These are phyloP conservation scores for Naematelia encephala DNA, from an alignment of 768 basidiomycete species.

Conservation along the genomic window DNA sequence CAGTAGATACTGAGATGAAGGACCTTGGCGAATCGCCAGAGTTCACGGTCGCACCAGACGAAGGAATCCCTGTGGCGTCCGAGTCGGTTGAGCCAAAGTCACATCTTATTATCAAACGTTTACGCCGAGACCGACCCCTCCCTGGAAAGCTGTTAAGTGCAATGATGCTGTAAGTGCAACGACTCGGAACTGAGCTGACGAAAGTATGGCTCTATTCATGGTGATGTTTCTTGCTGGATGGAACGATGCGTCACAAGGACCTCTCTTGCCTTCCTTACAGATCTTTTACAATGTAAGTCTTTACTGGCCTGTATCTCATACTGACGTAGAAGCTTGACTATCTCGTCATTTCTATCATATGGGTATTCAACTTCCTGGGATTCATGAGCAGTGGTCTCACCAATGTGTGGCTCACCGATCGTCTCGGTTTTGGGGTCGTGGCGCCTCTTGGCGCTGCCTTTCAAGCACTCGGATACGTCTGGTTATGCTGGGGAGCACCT, in stretches of 20 bases:
- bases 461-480: constrained; percentile 40
- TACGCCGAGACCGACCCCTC: constrained; percentile 6
- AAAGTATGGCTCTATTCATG: constrained; percentile 16
- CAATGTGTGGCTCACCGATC: constrained; percentile 55
- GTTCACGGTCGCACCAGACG: not conserved
- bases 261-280: constrained; percentile 70
- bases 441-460: constrained; percentile 25
- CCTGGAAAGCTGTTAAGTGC: not conserved
- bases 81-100: not conserved
- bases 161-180: constrained; percentile 9
- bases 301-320: not conserved
- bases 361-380: constrained; percentile 56
- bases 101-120: not conserved
- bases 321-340: constrained; percentile 28
- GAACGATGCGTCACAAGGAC: constrained; percentile 74
- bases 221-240: constrained; percentile 57
- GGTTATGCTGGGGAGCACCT: constrained; percentile 55
- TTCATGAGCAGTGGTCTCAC: constrained; percentile 56
- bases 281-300: constrained; percentile 55
- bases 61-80: not conserved
- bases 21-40: not conserved
- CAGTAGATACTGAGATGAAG: not conserved
- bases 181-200: not conserved
- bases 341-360: constrained; percentile 58
- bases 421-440: constrained; percentile 47